A percentile compares a stretch with the other conserved stretches of the same genome.
These are phyloP conservation scores for Cercophora scortea DNA, from an alignment of 495 filamentous ascomycete species.

Conservation along the genomic window DNA sequence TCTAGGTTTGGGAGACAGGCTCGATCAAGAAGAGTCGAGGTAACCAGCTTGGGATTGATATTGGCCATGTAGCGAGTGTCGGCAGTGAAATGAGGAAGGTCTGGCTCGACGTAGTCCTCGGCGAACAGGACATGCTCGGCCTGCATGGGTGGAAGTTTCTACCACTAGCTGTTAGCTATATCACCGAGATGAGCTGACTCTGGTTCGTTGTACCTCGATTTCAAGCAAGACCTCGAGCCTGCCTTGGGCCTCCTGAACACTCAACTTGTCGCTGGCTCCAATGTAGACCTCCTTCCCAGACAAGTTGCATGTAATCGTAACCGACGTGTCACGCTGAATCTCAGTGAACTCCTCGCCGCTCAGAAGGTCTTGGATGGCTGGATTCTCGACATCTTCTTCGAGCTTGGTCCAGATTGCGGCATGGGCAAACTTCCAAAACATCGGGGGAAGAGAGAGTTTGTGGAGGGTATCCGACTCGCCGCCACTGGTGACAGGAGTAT, in stretches of 20 bases:
- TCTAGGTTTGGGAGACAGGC: neutral
- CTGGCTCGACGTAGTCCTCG: constrained; percentile 19
- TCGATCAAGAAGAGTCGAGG: constrained; percentile 9
- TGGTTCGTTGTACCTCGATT: constrained; percentile 22
- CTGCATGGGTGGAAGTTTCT: neutral
- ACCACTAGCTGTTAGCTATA: no score
- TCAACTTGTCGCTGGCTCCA: constrained; percentile 14
- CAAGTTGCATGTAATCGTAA: constrained; percentile 13
- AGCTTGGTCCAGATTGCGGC: constrained; percentile 11
- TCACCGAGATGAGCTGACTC: no score
- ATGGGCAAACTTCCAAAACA: neutral
- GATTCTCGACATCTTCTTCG: neutral
- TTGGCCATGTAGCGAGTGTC: constrained; percentile 25
- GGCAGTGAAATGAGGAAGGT: neutral
- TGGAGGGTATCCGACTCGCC: neutral
- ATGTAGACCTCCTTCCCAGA: constrained; percentile 27
- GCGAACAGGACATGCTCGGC: constrained; percentile 26
- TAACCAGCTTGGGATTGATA: constrained; percentile 11
- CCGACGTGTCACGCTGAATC: constrained; percentile 18
- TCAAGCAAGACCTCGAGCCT: constrained; percentile 31
- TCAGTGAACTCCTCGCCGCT: constrained; percentile 2
- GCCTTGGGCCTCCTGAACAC: constrained; percentile 11
- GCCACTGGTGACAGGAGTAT: neutral
- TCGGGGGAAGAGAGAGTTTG: neutral
- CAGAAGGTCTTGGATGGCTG: no score